phyloP scores from a whole-genome alignment of 1,139 yeast genomes.

The Waltiozyma sp. region DNA sequence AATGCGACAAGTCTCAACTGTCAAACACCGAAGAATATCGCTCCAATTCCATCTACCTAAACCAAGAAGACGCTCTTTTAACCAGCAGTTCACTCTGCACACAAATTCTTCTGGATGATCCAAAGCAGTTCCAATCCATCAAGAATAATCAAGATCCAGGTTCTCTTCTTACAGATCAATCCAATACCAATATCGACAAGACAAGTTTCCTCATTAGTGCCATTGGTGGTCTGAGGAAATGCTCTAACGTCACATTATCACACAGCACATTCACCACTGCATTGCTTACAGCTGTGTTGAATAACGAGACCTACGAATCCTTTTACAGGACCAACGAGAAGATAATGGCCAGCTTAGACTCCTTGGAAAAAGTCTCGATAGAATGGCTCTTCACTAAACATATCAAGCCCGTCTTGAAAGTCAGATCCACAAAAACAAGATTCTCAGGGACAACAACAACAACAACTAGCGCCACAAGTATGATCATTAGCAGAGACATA shows the following conservation, averaged over 20 bases:
- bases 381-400: slow-evolving; percentile 41
- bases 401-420: slow-evolving; percentile 34
- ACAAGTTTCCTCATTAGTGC: slow-evolving; percentile 28
- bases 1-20: background rate
- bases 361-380: slow-evolving; percentile 38
- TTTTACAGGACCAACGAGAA: slow-evolving; percentile 6
- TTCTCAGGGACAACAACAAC: slow-evolving; percentile 18
- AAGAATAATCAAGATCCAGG: slow-evolving; percentile 28
- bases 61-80: slow-evolving; percentile 10
- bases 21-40: slow-evolving; percentile 5
- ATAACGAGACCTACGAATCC: slow-evolving; percentile 6
- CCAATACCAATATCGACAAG: background rate
- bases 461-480: background rate
- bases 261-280: slow-evolving; percentile 12
- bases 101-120: slow-evolving; percentile 23
- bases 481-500: no score
- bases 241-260: slow-evolving; percentile 25
- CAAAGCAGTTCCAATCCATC: slow-evolving; percentile 23
- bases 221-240: slow-evolving; percentile 40
- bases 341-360: slow-evolving; percentile 13
- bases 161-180: slow-evolving; percentile 17
- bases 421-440: slow-evolving; percentile 38
- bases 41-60: slow-evolving; percentile 14
- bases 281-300: slow-evolving; percentile 6
- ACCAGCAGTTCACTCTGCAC: slow-evolving; percentile 9